Evolutionary conservation across 371 early-diverging fungal genomes (phyloP), one percentile per base, ranked within the genome.

Genomic region (Syncephalastrum racemosum): DNA sequence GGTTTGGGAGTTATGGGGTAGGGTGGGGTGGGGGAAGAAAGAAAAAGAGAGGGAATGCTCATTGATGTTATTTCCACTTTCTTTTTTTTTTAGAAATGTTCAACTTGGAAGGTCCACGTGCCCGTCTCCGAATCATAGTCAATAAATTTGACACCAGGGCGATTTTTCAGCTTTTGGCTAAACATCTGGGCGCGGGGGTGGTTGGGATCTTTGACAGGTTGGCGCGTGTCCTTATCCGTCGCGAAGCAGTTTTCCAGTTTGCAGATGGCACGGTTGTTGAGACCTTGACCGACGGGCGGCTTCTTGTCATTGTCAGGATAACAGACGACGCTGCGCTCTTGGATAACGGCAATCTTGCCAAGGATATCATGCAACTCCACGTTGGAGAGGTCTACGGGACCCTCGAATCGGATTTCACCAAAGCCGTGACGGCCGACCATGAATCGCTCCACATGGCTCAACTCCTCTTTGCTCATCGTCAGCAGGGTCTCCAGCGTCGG

Each of bases 181-280:
- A 93, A 93, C 52, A 77, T 71, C 48, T 84, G 73, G 66, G 85
- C 83, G 13, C 88, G 81, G 20, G 90, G 89, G 54, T 91, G 87
- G 22, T 76, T 76, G 46, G 82, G 81, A 57, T 89, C 86, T 13
- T 31, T 74, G 46, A 94, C 84, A 4, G 84, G 75, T 46, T 84
- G 68, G 16, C 87, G 83, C 1, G 93, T 89, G 4, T 80, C 69
- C 64, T 88, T 91, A 64, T 94, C 95, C 13, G 79, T 51, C 0
- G 93, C 79, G 86, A 86, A 96, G 70, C 96, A 97, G 7, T 79
- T 64, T 14, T 88, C 81, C 42, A 98, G 79, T 13, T 81, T 78
- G 27, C 96, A 83, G n/a, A 72, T 71, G 0, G 97, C 96, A 4
- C 88, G 88, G 0, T 91, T 92, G 66, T 98, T 98, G 42, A 98